Base-by-base conservation (phyloP, 306 rosid species). In the Rosa rugosa region DNA sequence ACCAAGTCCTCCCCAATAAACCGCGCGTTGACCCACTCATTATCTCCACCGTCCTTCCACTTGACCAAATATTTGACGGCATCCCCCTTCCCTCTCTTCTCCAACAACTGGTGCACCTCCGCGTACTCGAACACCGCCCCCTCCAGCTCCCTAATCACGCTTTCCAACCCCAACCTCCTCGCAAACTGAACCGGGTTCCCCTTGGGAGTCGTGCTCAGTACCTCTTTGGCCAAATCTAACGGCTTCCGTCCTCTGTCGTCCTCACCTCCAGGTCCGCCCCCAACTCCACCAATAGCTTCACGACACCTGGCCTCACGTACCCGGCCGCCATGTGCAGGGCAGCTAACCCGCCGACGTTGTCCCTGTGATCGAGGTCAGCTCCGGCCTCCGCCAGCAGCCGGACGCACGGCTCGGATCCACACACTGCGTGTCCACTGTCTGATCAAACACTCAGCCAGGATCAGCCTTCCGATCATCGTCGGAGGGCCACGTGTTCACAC, bases 311-410 rank as follows among this genome's bases (percentile, higher is more conserved):
- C 64, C 79, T 76, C 0, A 87, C 90, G 40, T 94, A 91, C 4
- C 95, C 95, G 0, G 97, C 95, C 22, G 97, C 99, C 95, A 94
- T 87, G 81, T 94, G 97, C 1, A 92, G 82, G 16, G 97, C 89
- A 0, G 97, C 53, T 0, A 89, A 50, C 1, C 97, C 95, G 11
- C 95, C 97, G 50, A 80, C 38, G 14, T 74, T 87, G 11, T 94
- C 97, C 1, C 83, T 80, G 77, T 87, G 92, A 56, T 94, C 84
- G 7, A 92, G 77, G 18, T 86, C 59, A 4, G 92, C 89, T 0
- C 97, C 95, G 46, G 91, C 90, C 7, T 91, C 95, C 0, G 89
- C 95, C 0, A 94, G 64, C 0, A 88, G 25, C 20, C 62, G 72
- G 10, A 92, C 95, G 84, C 93, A 92, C 8, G 73, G 73, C 80